Evolutionary conservation across 2,329 filamentous ascomycete species (phyloP).

Genomic region (Calonectria leucothoes): DNA sequence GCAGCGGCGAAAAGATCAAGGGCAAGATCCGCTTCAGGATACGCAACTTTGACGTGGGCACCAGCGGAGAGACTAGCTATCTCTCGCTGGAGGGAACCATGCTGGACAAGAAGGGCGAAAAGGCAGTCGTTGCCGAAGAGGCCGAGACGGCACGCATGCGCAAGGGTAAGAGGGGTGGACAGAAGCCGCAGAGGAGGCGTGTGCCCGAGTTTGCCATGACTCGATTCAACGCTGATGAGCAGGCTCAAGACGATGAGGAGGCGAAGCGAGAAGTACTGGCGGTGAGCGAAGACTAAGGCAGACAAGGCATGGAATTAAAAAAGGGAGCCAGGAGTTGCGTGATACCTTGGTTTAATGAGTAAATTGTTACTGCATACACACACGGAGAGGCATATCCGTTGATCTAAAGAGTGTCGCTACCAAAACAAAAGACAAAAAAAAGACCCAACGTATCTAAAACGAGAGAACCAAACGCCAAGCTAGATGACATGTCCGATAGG

Average conservation of each 20-base stretch:
- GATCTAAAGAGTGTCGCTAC: slow-evolving; percentile 25
- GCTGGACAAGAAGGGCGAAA: slow-evolving; percentile 76
- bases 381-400: slow-evolving; percentile 29
- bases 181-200: slow-evolving; percentile 47
- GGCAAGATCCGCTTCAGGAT: slow-evolving; percentile 82
- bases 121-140: slow-evolving; percentile 58
- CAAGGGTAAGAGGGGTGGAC: slow-evolving; percentile 49
- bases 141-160: slow-evolving; percentile 55
- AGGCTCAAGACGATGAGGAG: slow-evolving; percentile 35
- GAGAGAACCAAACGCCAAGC: slow-evolving; percentile 29
- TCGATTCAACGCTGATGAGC: slow-evolving; percentile 61
- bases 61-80: slow-evolving; percentile 81
- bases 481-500: slow-evolving; percentile 6
- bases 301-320: slow-evolving; percentile 30
- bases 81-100: slow-evolving; percentile 91
- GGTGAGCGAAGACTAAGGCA: slow-evolving; percentile 38
- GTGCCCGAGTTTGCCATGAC: slow-evolving; percentile 69
- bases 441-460: slow-evolving; percentile 12
- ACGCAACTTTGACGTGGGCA: slow-evolving; percentile 84
- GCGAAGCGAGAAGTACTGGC: slow-evolving; percentile 38
- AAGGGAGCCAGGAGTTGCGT: slow-evolving; percentile 44
- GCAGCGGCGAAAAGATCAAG: slow-evolving; percentile 74
- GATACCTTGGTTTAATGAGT: slow-evolving; percentile 45
- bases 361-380: slow-evolving; percentile 34
- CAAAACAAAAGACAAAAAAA: slow-evolving; percentile 10